A percentile compares a stretch with the other conserved stretches of the same genome.
These are phyloP conservation scores for Acrodontium crateriforme DNA, from an alignment of 2,329 filamentous ascomycete species.

Conservation along the genomic window DNA sequence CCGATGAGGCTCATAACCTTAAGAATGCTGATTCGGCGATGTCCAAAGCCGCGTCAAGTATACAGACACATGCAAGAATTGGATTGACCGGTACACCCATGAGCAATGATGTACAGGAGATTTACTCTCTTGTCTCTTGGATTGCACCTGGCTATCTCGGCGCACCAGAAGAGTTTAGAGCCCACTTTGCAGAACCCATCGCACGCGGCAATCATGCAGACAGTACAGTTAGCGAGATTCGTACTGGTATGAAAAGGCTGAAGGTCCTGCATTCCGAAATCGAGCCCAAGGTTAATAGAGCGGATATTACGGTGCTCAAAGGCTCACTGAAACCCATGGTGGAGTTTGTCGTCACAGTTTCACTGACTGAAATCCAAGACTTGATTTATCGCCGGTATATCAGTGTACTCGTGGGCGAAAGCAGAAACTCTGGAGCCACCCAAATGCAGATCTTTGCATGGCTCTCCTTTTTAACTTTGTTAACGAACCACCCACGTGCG, in stretches of 20 bases:
- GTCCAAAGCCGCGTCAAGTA: constrained; percentile 39
- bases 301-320: constrained; percentile 53
- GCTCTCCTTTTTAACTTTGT: constrained; percentile 37
- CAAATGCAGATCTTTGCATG: constrained; percentile 40
- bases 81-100: constrained; percentile 79
- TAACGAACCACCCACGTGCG: constrained; percentile 45
- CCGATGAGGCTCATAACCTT: constrained; percentile 71
- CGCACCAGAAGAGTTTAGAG: constrained; percentile 49
- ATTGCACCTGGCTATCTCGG: constrained; percentile 69
- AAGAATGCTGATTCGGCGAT: constrained; percentile 50
- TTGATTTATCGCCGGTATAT: constrained; percentile 47
- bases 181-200: constrained; percentile 61
- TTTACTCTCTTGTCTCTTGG: constrained; percentile 81
- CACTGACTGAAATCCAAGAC: constrained; percentile 52
- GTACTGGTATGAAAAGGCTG: constrained; percentile 51
- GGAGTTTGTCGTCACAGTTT: constrained; percentile 68
- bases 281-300: constrained; percentile 63
- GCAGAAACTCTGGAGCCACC: constrained; percentile 20
- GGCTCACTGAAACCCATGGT: constrained; percentile 58
- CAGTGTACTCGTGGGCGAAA: constrained; percentile 22
- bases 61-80: constrained; percentile 58
- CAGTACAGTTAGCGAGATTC: constrained; percentile 42
- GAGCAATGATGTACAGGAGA: constrained; percentile 71
- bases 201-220: constrained; percentile 55
- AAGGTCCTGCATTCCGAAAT: constrained; percentile 58